phyloP scores from a whole-genome alignment of 352 stramenopile species.

The Phytophthora vignae region DNA sequence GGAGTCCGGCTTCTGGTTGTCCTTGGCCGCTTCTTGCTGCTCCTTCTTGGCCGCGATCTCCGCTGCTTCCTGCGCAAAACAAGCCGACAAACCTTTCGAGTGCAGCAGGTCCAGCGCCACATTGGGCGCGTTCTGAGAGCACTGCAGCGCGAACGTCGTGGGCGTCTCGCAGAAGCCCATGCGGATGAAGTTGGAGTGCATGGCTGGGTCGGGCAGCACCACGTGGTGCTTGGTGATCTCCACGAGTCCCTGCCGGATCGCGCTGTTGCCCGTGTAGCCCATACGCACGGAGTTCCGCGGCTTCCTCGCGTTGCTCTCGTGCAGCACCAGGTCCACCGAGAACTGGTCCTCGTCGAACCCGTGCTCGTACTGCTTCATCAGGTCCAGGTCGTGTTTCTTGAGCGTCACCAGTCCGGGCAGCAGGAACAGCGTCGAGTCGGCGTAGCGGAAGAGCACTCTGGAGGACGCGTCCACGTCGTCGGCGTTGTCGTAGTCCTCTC shows the following conservation, averaged over 20 bases:
- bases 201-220: slow-evolving; percentile 74
- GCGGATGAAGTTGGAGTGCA: slow-evolving; percentile 85
- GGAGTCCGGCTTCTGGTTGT: slow-evolving; percentile 23
- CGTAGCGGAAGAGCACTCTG: slow-evolving; percentile 80
- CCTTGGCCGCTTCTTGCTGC: slow-evolving; percentile 15
- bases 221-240: slow-evolving; percentile 87
- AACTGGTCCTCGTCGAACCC: slow-evolving; percentile 87
- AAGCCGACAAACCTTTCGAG: slow-evolving; percentile 63
- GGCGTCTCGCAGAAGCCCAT: slow-evolving; percentile 81
- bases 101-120: slow-evolving; percentile 79
- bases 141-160: slow-evolving; percentile 81
- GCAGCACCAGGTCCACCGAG: slow-evolving; percentile 80
- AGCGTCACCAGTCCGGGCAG: slow-evolving; percentile 71
- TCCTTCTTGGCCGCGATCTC: slow-evolving; percentile 33
- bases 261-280: slow-evolving; percentile 74
- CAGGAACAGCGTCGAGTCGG: slow-evolving; percentile 85
- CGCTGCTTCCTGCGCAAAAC: slow-evolving; percentile 48
- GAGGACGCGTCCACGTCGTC: slow-evolving; percentile 69
- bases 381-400: slow-evolving; percentile 75
- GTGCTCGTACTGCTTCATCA: slow-evolving; percentile 90
- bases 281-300: slow-evolving; percentile 53
- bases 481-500: slow-evolving; percentile 73
- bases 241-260: slow-evolving; percentile 72
- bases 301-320: slow-evolving; percentile 57
- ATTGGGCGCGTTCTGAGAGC: slow-evolving; percentile 81